phyloP scores from a whole-genome alignment of 495 filamentous ascomycete genomes.

The Aspergillus sclerotiicarbonarius region DNA sequence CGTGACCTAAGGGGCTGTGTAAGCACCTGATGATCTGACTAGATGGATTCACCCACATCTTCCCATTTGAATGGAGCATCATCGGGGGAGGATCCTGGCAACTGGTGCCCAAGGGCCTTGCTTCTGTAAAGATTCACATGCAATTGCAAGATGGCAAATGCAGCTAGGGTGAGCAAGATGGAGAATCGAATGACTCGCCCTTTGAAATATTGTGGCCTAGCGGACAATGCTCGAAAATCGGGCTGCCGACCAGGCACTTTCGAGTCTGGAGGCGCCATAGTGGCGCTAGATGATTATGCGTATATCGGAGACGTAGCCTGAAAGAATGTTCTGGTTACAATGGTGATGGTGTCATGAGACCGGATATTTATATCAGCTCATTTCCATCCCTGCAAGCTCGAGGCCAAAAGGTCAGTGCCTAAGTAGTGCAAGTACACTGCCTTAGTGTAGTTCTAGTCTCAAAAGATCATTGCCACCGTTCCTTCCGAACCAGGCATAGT shows the following conservation, averaged over 20 bases:
- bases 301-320: too few species aligned
- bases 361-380: too few species aligned
- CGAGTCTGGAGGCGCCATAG: neutral
- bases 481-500: too few species aligned
- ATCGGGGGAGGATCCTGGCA: neutral
- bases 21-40: neutral
- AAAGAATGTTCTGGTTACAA: too few species aligned
- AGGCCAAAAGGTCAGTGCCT: too few species aligned
- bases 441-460: too few species aligned
- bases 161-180: neutral
- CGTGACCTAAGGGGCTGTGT: neutral
- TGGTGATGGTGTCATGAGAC: too few species aligned
- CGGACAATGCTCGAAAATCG: neutral
- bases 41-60: neutral
- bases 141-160: neutral
- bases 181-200: neutral
- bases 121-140: neutral
- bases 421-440: too few species aligned
- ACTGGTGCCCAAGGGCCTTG: neutral
- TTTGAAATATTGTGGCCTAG: neutral
- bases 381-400: too few species aligned
- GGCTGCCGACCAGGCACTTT: neutral
- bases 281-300: neutral
- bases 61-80: neutral
- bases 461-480: too few species aligned